Evolutionary conservation across 768 basidiomycete genomes (phyloP).

Genomic region (Amanita pseudoporphyria): DNA sequence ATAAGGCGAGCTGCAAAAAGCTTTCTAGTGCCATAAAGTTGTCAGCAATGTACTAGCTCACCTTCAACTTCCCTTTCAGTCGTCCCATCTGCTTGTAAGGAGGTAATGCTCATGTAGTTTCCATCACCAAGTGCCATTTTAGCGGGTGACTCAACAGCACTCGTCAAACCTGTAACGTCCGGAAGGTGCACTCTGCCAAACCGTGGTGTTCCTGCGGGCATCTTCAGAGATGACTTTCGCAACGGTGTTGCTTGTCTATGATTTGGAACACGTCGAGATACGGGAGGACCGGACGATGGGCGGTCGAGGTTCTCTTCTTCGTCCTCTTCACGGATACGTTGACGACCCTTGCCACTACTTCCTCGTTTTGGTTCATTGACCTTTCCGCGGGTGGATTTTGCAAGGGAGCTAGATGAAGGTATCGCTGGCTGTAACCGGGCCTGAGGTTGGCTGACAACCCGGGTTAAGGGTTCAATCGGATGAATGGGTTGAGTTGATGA

Average conservation of each 20-base stretch:
- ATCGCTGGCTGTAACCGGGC: constrained; percentile 52
- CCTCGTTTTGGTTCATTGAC: constrained; percentile 1
- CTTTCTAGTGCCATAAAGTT: background rate
- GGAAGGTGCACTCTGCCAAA: constrained; percentile 48
- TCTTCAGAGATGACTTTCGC: constrained; percentile 15
- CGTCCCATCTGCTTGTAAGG: constrained; percentile 34
- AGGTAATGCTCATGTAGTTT: constrained; percentile 30
- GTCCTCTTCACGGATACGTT: background rate
- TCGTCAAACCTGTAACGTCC: constrained; percentile 79
- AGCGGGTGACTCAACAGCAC: constrained; percentile 66
- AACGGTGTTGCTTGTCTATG: constrained; percentile 12
- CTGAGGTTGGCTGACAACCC: constrained; percentile 29
- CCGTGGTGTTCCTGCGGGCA: constrained; percentile 17
- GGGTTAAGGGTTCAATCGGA: constrained; percentile 23
- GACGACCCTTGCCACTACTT: background rate
- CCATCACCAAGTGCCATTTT: constrained; percentile 28
- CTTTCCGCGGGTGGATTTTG: constrained; percentile 1
- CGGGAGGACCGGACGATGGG: background rate
- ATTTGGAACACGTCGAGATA: constrained; percentile 5
- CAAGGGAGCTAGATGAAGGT: constrained; percentile 37
- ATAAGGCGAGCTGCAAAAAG: constrained; percentile 43
- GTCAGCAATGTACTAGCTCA: constrained; percentile 17
- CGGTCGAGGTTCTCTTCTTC: background rate
- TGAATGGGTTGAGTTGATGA: background rate
- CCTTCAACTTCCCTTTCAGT: constrained; percentile 54